Percentiles rank a stretch among this genome's conserved stretches.
These are phyloP conservation scores for Triangularia setosa DNA, from an alignment of 2,329 filamentous ascomycete genomes.

Conservation along the genomic window DNA sequence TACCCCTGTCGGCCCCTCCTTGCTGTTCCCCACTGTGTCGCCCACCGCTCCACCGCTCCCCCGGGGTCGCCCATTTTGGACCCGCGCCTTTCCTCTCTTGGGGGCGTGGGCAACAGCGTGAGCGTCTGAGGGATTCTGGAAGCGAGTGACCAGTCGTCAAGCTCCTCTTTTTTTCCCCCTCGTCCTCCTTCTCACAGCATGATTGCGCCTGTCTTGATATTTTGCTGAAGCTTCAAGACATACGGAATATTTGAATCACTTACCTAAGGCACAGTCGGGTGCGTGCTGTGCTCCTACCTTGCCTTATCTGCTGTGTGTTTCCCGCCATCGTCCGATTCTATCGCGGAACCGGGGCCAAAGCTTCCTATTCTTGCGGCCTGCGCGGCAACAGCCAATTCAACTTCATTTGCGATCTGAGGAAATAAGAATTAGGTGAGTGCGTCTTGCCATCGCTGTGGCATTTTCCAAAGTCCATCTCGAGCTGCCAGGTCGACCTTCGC, in stretches of 20 bases:
- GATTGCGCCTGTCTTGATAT: not conserved
- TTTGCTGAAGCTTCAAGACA: constrained; percentile 1
- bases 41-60: constrained; percentile 2
- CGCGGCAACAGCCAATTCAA: not conserved
- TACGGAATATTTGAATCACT: not conserved
- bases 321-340: not conserved
- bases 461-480: not conserved
- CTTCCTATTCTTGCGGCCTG: not conserved
- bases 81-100: constrained; percentile 11
- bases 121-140: not conserved
- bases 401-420: not conserved
- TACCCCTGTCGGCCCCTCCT: constrained; percentile 3
- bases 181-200: constrained; percentile 1
- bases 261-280: not conserved
- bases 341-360: not conserved
- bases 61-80: constrained; percentile 9
- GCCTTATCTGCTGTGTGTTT: not conserved
- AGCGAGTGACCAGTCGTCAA: not conserved
- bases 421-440: not conserved
- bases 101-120: constrained; percentile 5
- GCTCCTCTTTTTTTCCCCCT: constrained; percentile 20
- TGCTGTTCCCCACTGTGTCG: not conserved
- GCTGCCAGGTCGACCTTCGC: not conserved
- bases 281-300: not conserved
- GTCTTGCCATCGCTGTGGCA: not conserved